phyloP scores from a whole-genome alignment of 768 basidiomycete genomes.

The Russula brevipes region DNA sequence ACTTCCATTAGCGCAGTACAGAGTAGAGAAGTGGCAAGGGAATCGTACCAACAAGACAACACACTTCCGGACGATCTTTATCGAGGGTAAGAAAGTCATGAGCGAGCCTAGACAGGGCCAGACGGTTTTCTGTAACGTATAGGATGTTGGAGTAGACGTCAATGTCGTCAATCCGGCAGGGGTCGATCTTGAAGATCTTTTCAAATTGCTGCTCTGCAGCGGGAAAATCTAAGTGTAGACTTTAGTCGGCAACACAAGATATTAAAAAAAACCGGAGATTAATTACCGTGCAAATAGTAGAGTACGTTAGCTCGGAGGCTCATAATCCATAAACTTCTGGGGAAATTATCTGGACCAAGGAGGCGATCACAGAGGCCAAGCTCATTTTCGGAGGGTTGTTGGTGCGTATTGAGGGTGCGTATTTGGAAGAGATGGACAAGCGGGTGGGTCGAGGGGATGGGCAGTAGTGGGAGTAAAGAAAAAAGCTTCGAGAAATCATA shows the following conservation, averaged over 20 bases:
- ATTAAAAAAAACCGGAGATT: constrained; percentile 29
- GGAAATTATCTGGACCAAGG: constrained; percentile 65
- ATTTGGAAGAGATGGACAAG: constrained; percentile 75
- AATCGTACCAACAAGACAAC: constrained; percentile 84
- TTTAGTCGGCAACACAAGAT: constrained; percentile 5
- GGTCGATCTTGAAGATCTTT: constrained; percentile 72
- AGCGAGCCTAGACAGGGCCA: constrained; percentile 86
- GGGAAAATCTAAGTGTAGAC: constrained; percentile 62
- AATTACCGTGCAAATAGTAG: constrained; percentile 82
- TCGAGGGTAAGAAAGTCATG: constrained; percentile 87
- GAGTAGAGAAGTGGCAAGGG: background rate
- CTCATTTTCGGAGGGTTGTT: constrained; percentile 84
- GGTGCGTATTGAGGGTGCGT: constrained; percentile 83
- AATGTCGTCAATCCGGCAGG: constrained; percentile 88
- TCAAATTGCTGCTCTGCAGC: constrained; percentile 84
- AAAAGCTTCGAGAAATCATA: constrained; percentile 34
- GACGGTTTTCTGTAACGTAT: constrained; percentile 85
- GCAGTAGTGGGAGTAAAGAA: constrained; percentile 41
- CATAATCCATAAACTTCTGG: constrained; percentile 79
- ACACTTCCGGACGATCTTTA: constrained; percentile 92
- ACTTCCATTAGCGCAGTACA: background rate
- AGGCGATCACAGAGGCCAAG: constrained; percentile 76
- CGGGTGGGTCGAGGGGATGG: constrained; percentile 48
- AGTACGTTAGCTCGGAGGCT: constrained; percentile 78
- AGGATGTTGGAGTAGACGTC: constrained; percentile 96